Conservation (phyloP, 345 rosid species). For the Moricandia moricandioides region DNA sequence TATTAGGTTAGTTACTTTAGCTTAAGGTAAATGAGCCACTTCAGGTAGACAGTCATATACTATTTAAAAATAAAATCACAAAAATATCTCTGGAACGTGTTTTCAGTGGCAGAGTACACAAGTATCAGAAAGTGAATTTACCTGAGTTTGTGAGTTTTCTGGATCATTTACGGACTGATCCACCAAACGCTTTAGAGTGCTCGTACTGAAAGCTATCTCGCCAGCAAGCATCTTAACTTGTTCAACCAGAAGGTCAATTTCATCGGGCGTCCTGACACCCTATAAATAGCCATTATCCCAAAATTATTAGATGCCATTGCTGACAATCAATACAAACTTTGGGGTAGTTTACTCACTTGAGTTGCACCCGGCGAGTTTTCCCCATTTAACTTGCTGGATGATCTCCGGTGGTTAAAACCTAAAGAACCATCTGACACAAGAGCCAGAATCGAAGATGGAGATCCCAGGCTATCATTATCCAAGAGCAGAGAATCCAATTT, state of each 20-base stretch:
- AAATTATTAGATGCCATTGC: constrained; percentile 22
- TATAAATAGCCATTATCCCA: constrained; percentile 29
- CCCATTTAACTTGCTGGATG: constrained; percentile 78
- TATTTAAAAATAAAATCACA: background rate
- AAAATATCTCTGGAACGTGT: background rate
- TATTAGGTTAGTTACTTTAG: constrained; percentile 1
- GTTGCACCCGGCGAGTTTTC: constrained; percentile 73
- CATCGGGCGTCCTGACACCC: constrained; percentile 82
- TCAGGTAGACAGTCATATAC: background rate
- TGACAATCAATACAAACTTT: constrained; percentile 5
- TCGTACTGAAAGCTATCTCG: constrained; percentile 88
- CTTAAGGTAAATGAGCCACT: background rate
- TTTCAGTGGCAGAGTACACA: background rate
- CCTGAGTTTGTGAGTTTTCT: constrained; percentile 76
- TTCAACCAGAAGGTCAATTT: constrained; percentile 95
- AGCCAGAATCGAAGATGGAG: constrained; percentile 47
- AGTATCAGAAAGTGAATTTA: constrained; percentile 26
- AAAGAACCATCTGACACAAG: constrained; percentile 50
- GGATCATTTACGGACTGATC: constrained; percentile 95
- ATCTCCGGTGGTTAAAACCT: constrained; percentile 61
- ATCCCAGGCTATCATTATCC: constrained; percentile 58
- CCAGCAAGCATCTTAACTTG: constrained; percentile 99
- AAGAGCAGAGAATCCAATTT: constrained; percentile 57
- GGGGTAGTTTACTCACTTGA: constrained; percentile 45
- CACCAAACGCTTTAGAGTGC: constrained; percentile 91